phyloP scores from a whole-genome alignment of 768 basidiomycete genomes.

The Boletus tylopilopsis region DNA sequence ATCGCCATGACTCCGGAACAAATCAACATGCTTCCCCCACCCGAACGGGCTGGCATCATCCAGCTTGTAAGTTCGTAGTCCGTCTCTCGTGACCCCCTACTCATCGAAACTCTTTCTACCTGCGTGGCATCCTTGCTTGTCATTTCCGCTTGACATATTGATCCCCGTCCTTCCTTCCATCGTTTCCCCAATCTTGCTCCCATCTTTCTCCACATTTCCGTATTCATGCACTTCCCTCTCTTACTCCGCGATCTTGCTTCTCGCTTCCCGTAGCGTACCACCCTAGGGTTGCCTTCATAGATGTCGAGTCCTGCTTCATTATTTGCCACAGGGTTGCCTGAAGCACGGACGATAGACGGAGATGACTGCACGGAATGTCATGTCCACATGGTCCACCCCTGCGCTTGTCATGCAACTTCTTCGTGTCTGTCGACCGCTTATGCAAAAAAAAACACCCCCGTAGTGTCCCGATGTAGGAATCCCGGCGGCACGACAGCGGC shows the following conservation, averaged over 20 bases:
- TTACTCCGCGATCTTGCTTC: constrained; percentile 13
- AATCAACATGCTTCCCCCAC: constrained; percentile 67
- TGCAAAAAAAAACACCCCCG: neutral
- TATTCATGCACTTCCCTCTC: constrained; percentile 8
- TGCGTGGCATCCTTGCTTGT: constrained; percentile 5
- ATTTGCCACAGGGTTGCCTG: constrained; percentile 3
- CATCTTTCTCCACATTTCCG: constrained; percentile 11
- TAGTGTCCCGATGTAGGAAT: neutral
- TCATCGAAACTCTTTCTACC: constrained; percentile 11
- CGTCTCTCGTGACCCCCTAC: constrained; percentile 1
- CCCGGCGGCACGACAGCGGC: neutral
- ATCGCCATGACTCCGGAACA: constrained; percentile 83
- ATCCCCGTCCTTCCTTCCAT: constrained; percentile 22
- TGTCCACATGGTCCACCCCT: neutral
- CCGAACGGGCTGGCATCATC: constrained; percentile 72
- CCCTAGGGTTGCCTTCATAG: constrained; percentile 30
- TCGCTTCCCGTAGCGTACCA: constrained; percentile 25
- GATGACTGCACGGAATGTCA: constrained; percentile 3
- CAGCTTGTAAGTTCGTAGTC: constrained; percentile 63
- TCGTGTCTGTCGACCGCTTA: neutral
- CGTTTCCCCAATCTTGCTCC: constrained; percentile 5
- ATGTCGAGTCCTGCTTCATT: constrained; percentile 6
- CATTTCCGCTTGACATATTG: constrained; percentile 25
- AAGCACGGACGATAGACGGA: constrained; percentile 3
- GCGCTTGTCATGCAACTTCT: neutral